Evolutionary conservation across 345 rosid species (phyloP), one percentile per base, ranked within the genome.

Genomic region (Passiflora organensis): DNA sequence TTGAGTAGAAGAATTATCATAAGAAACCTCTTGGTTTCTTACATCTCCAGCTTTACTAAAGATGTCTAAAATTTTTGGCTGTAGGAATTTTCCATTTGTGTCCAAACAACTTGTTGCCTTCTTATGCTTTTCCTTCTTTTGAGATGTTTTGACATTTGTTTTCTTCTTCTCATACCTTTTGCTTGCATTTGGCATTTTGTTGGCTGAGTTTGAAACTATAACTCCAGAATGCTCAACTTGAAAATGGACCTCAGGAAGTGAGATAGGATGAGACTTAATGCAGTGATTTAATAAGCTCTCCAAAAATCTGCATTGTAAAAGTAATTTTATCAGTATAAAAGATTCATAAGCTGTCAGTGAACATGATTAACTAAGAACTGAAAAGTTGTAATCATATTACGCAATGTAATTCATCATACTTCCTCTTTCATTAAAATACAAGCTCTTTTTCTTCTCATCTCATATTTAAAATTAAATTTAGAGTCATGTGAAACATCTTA

Each of bases 201-300:
- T 72, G 52, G 68, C 60, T 48, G 65, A 66, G 56, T 60, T 72
- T 55, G 68, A 46, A 75, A 51, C 37, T 23, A 65, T 63, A 51
- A 68, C 70, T 61, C 74, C 83, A 52, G 64, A 73, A 48, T 73
- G 69, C 46, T 80, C 82, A 43, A 63, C 47, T 51, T 70, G 75
- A 72, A 75, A 66, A 65, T 78, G 82, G 66, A 85, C 72, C 60
- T 78, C 81, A 20, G 96, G 96, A 38, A 89, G 70, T 66, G 77
- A 77, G 43, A 76, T 63, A 64, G 86, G 83, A 72, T 72, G 73
- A 48, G 59, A 55, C 66, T 68, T 59, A 65, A 83, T 75, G 54
- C 60, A 74, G 73, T 75, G 59, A 63, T 79, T 74, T 73, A 89
- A 72, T 66, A 83, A 74, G 82, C 85, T 72, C 73, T 89, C 96